Conservation (phyloP, 1,284 basidiomycete genomes). For the Pseudozyma tsukubaensis region DNA sequence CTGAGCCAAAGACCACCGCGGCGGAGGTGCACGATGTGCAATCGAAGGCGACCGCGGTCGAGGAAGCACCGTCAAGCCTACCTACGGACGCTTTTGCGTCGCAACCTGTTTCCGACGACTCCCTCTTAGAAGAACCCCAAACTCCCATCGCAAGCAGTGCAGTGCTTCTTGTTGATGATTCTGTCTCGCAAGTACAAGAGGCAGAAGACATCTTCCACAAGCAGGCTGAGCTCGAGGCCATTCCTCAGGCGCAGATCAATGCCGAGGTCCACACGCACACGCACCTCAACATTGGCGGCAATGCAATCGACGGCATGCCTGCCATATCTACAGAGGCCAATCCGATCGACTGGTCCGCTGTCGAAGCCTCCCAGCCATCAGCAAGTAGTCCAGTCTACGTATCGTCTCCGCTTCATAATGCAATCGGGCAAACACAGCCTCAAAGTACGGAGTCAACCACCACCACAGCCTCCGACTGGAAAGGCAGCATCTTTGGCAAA, state of each 20-base stretch:
- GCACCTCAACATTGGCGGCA: neutral
- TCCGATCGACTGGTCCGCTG: slow-evolving; percentile 28
- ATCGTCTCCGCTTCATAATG: neutral
- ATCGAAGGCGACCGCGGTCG: neutral
- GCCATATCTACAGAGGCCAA: slow-evolving; percentile 14
- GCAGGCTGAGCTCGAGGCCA: neutral
- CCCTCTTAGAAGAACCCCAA: neutral
- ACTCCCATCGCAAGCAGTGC: slow-evolving; percentile 15
- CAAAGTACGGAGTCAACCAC: slow-evolving; percentile 1
- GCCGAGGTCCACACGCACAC: neutral
- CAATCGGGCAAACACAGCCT: neutral
- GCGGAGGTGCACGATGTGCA: neutral
- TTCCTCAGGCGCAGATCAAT: neutral
- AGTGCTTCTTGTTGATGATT: neutral
- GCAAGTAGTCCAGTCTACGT: neutral
- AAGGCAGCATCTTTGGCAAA: slow-evolving; percentile 74
- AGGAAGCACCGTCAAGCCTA: neutral
- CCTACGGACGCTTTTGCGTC: neutral
- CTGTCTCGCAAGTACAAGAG: neutral
- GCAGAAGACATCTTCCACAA: neutral
- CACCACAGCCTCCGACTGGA: slow-evolving; percentile 28
- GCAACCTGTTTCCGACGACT: slow-evolving; percentile 1
- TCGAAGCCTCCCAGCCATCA: slow-evolving; percentile 9
- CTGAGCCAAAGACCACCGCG: neutral
- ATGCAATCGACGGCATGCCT: slow-evolving; percentile 32